Conservation (phyloP, 345 rosid species). For the Salix arbutifolia region DNA sequence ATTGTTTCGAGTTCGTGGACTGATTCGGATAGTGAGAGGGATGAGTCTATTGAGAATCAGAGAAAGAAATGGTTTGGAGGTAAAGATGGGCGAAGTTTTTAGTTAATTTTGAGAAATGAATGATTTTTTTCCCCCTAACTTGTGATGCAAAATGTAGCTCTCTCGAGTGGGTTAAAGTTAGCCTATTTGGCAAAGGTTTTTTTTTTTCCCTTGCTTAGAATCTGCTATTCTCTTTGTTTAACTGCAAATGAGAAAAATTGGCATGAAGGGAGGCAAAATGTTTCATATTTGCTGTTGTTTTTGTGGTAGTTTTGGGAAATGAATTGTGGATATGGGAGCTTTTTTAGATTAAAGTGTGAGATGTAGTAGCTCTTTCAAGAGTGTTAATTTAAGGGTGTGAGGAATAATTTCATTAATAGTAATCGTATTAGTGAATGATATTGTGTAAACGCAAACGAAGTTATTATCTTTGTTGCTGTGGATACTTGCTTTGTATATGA, state of each 20-base stretch:
- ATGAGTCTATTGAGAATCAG: constrained; percentile 31
- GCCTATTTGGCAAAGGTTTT: background rate
- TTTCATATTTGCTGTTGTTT: background rate
- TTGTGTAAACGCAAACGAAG: background rate
- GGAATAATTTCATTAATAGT: background rate
- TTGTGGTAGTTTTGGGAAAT: background rate
- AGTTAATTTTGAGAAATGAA: background rate
- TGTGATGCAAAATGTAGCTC: background rate
- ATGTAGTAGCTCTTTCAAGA: background rate
- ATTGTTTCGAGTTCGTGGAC: constrained; percentile 51
- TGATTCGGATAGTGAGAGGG: constrained; percentile 39
- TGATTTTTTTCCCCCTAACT: background rate
- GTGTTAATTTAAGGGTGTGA: background rate
- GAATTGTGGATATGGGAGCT: background rate
- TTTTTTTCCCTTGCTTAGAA: background rate
- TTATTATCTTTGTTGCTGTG: background rate
- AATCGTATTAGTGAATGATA: background rate
- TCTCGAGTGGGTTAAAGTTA: background rate
- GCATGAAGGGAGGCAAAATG: background rate
- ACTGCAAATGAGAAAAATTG: background rate
- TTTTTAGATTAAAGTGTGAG: background rate
- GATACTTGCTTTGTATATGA: background rate
- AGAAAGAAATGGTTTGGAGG: constrained; percentile 38
- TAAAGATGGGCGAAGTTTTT: background rate
- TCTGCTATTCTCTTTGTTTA: background rate